Evolutionary conservation across 78 protist genomes (phyloP), one percentile per base, ranked within the genome.

Genomic region (Dictyostelium brefeldianum): DNA sequence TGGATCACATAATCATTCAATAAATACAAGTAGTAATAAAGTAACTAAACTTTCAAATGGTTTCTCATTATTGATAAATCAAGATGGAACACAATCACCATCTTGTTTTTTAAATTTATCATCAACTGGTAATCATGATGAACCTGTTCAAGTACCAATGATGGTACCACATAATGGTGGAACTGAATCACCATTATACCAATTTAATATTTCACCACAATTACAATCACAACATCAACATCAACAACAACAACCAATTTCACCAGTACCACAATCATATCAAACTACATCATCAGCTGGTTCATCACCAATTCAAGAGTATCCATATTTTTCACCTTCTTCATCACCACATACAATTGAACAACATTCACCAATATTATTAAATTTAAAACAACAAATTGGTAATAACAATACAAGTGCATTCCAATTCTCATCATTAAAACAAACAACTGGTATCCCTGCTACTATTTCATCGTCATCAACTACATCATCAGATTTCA

Each of bases 51-150:
- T 71, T 18, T 43, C 57, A 43, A 71, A 31, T 71, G 78, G 78
- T 36, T 71, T 71, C 18, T 65, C 73, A 12, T 65, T 65, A 27
- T 65, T 65, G 27, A 36, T 36, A 36, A 59, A 59, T 59, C 73
- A 65, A 29, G 83, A 78, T 78, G 83, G 83, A 0, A 78, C 64
- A 17, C 64, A 78, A 53, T 78, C 83, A 78, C 83, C 83, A 54
- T 78, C 83, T 18, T 43, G n/a, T 20, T 78, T 78, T 54, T 54
- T 78, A 54, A 78, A 78, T 78, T 31, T 78, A 75, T 48, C 81
- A 9, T 75, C 62, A 75, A 75, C 62, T 17, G 31, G 56, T 54
- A 59, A 29, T 27, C 70, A 78, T n/a, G 62, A 47, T n/a, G 43
- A 47, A 4, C 54, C 54, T 12, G 62, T 41, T 47, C 59, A n/a